Base-by-base conservation (phyloP, 208 protist genomes). In the Kentomonas sorsogonicus region DNA sequence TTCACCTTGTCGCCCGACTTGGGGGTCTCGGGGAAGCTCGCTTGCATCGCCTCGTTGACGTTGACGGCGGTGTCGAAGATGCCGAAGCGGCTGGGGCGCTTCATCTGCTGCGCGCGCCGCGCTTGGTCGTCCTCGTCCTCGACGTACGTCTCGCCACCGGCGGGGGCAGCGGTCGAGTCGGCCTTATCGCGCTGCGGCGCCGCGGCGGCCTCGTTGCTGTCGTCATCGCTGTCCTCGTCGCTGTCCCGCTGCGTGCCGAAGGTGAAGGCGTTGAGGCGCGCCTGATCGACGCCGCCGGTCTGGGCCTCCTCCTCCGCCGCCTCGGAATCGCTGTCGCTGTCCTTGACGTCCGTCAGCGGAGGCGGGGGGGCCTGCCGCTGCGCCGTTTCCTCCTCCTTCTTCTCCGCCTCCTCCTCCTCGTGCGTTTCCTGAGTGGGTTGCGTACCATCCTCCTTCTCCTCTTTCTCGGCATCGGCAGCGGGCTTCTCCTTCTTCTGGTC, bases 1-100 rank as follows among this genome's bases (percentile, higher is more conserved):
- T 66, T 66, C 31, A 80, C 46, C 47, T 83, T 77, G 38, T 81
- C 72, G 53, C 65, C 38, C 26, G 81, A 77, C 65, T 85, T 89
- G 41, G 81, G 77, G 25, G 77, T 77, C 26, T 64, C 44, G 9
- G 61, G 48, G 56, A 84, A 77, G 57, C 72, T 72, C 1, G 77
- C 53, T 39, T 68, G 54, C 39, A 67, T 69, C 18, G 73, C 73
- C 50, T 82, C 70, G 31, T 80, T 70, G 31, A 73, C 48, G 43
- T 72, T 63, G 45, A 81, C 48, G 3, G 69, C 67, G 18, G 67
- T 65, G 34, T 77, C 72, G 29, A 66, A 83, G 51, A 87, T 72
- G 48, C 66, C 75, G 15, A 53, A 56, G 41, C 79, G 79, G 6
- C 4, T 51, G 0, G 69, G 56, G 26, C 71, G 79, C 45, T 80